phyloP scores from a whole-genome alignment of 306 rosid genomes.

The Ormosia emarginata region DNA sequence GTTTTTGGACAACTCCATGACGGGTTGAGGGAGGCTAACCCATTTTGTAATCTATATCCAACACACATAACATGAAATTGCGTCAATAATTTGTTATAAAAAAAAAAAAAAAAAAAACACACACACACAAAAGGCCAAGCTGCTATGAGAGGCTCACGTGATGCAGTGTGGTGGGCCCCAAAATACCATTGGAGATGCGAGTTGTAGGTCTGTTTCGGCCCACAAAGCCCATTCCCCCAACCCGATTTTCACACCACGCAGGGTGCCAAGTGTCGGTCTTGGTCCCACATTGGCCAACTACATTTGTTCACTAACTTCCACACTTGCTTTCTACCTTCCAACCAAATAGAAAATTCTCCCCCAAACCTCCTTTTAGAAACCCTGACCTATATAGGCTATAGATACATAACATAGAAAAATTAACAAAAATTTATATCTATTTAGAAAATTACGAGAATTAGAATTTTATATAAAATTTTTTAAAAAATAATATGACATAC shows the following conservation, averaged over 20 bases:
- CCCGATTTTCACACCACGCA: conserved; percentile 19
- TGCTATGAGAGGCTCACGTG: conserved; percentile 18
- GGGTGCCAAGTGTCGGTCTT: conserved; percentile 34
- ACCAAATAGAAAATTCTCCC: conserved; percentile 16
- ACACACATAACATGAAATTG: too few species aligned
- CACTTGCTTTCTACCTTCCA: conserved; percentile 35
- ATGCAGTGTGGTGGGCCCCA: conserved; percentile 18
- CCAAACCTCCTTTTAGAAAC: neutral
- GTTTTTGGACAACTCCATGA: too few species aligned
- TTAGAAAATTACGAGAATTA: too few species aligned
- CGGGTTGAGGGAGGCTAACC: too few species aligned
- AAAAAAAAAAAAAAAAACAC: neutral
- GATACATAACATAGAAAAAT: too few species aligned
- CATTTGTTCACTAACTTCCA: conserved; percentile 15
- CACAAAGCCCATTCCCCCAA: conserved; percentile 69
- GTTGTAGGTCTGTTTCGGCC: conserved; percentile 36
- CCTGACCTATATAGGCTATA: neutral
- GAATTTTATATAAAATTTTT: too few species aligned
- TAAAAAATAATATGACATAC: too few species aligned
- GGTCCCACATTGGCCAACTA: conserved; percentile 38
- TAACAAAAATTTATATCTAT: too few species aligned
- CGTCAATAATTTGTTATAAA: too few species aligned
- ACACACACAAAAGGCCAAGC: neutral
- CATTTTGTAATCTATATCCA: too few species aligned
- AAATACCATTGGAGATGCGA: conserved; percentile 23